Evolutionary conservation across 805 yeast genomes (phyloP).

Genomic region (Candida sakaeoensis): DNA sequence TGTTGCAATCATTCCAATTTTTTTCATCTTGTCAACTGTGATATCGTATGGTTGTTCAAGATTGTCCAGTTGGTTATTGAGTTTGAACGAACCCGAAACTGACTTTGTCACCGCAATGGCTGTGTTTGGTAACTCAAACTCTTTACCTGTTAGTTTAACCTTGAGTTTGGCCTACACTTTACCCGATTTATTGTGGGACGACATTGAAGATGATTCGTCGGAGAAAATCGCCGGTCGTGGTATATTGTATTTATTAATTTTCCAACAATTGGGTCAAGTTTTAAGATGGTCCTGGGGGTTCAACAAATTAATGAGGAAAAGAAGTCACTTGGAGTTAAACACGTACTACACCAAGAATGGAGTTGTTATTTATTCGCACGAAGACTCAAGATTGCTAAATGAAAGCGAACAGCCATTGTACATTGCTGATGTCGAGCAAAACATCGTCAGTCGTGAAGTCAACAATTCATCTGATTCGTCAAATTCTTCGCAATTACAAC

Average conservation of each 20-base stretch:
- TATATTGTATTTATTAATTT: slow-evolving; percentile 65
- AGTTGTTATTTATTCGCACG: slow-evolving; percentile 6
- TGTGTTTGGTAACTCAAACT: slow-evolving; percentile 93
- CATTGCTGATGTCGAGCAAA: slow-evolving; percentile 4
- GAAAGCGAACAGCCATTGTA: slow-evolving; percentile 4
- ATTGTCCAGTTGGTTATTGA: slow-evolving; percentile 48
- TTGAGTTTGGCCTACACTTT: slow-evolving; percentile 72
- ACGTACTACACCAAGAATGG: slow-evolving; percentile 14
- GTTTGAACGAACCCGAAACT: slow-evolving; percentile 68
- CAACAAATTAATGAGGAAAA: slow-evolving; percentile 59
- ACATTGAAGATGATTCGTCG: slow-evolving; percentile 58
- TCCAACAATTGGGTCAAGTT: slow-evolving; percentile 81
- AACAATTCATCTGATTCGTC: neutral
- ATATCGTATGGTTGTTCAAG: slow-evolving; percentile 67
- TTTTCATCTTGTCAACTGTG: slow-evolving; percentile 77
- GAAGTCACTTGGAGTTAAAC: slow-evolving; percentile 36
- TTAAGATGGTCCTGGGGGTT: slow-evolving; percentile 88
- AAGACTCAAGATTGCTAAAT: slow-evolving; percentile 6
- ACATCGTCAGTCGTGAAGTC: neutral
- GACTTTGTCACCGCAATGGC: slow-evolving; percentile 97
- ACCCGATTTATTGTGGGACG: slow-evolving; percentile 76
- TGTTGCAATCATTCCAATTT: slow-evolving; percentile 77
- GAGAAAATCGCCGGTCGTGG: slow-evolving; percentile 78
- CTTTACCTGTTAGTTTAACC: slow-evolving; percentile 88
- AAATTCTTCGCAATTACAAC: neutral